Evolutionary conservation across 2,329 filamentous ascomycete species (phyloP).

Genomic region (Pseudogymnoascus sp.): DNA sequence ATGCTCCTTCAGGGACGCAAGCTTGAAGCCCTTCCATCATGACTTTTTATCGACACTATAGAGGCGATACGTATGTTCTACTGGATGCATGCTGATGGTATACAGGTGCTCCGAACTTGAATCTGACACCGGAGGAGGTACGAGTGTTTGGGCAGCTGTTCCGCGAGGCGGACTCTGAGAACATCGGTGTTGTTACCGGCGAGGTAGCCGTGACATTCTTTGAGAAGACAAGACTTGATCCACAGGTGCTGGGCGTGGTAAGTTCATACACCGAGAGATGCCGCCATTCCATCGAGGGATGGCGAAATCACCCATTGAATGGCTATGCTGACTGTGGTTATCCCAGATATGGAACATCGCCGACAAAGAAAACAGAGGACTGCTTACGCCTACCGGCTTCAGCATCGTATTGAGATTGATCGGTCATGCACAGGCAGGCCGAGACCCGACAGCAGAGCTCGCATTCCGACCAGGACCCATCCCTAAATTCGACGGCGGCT

Average conservation of each 20-base stretch:
- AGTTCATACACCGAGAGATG: constrained; percentile 22
- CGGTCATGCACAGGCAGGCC: constrained; percentile 85
- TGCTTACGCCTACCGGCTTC: constrained; percentile 88
- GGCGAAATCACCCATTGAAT: neutral
- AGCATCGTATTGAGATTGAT: constrained; percentile 89
- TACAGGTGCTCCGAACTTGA: constrained; percentile 59
- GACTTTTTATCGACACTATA: neutral
- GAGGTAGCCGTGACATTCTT: constrained; percentile 97
- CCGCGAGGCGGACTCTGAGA: constrained; percentile 83
- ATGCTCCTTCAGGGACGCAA: neutral
- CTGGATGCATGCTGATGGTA: constrained; percentile 16
- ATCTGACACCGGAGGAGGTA: constrained; percentile 87
- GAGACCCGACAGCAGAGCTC: constrained; percentile 70
- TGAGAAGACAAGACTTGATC: constrained; percentile 84
- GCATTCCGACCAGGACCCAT: constrained; percentile 81
- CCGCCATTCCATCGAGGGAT: constrained; percentile 6
- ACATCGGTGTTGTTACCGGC: constrained; percentile 86
- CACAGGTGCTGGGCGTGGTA: constrained; percentile 80
- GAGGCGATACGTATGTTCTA: neutral
- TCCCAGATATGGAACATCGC: constrained; percentile 95
- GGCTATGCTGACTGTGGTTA: constrained; percentile 18
- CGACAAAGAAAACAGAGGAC: constrained; percentile 90
- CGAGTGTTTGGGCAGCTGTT: constrained; percentile 90
- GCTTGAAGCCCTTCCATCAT: neutral
- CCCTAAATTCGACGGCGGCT: constrained; percentile 75